Percentiles rank a stretch among this genome's conserved stretches.
Evolutionary conservation across 441 rosid genomes (phyloP).

Genomic region (Populus hybrid): DNA sequence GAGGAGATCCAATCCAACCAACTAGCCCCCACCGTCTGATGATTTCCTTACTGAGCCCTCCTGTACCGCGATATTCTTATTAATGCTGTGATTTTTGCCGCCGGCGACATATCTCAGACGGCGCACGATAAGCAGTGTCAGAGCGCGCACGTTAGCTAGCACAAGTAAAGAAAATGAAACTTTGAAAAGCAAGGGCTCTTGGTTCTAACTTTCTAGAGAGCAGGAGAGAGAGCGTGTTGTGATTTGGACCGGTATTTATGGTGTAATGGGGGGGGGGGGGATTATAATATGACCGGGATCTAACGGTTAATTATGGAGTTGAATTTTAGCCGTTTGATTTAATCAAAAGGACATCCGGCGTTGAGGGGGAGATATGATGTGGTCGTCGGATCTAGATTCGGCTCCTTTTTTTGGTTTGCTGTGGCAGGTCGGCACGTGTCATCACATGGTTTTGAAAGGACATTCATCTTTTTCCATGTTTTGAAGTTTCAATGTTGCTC

Average conservation of each 20-base stretch:
- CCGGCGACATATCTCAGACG: constrained; percentile 43
- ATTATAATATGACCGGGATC: constrained; percentile 52
- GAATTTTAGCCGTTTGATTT: constrained; percentile 54
- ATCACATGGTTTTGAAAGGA: not conserved
- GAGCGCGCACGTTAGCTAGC: constrained; percentile 30
- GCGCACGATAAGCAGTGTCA: constrained; percentile 31
- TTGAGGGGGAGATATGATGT: constrained; percentile 42
- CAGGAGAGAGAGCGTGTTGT: constrained; percentile 26
- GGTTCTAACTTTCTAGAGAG: constrained; percentile 8
- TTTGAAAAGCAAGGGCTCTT: constrained; percentile 15
- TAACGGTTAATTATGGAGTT: constrained; percentile 16
- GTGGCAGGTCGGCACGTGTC: constrained; percentile 73
- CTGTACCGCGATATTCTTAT: constrained; percentile 50
- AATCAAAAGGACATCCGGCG: constrained; percentile 28
- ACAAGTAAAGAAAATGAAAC: not conserved
- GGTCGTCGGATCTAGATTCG: constrained; percentile 50
- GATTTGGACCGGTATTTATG: constrained; percentile 32
- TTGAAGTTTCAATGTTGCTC: no score
- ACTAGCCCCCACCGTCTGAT: constrained; percentile 22
- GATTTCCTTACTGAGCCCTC: constrained; percentile 23
- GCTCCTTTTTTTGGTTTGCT: constrained; percentile 32
- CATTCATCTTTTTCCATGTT: not conserved
- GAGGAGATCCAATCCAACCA: not conserved
- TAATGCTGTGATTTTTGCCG: constrained; percentile 26
- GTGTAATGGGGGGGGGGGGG: constrained; percentile 22